Evolutionary conservation across 352 stramenopile genomes (phyloP).

Genomic region (Phytophthora constricta): DNA sequence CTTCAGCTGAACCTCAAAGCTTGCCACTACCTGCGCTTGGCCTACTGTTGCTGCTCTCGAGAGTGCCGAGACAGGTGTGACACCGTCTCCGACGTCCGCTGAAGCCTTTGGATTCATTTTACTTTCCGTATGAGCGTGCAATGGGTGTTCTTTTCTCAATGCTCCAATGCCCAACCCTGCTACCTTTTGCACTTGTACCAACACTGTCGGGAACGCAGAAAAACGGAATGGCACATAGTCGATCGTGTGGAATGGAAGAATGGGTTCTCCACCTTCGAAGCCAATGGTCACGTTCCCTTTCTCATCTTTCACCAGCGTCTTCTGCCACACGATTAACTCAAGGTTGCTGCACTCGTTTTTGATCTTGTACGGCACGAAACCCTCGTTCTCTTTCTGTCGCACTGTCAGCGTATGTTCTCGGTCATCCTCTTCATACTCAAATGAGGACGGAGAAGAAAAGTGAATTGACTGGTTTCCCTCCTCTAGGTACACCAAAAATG

Average conservation of each 20-base stretch:
- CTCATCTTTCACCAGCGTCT: constrained; percentile 64
- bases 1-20: constrained; percentile 83
- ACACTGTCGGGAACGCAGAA: constrained; percentile 64
- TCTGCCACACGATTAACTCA: constrained; percentile 83
- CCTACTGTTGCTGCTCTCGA: constrained; percentile 28
- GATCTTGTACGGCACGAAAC: constrained; percentile 80
- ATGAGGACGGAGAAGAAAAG: constrained; percentile 37
- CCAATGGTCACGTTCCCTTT: constrained; percentile 48
- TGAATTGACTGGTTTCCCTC: constrained; percentile 39
- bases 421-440: constrained; percentile 36
- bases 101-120: constrained; percentile 11
- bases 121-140: constrained; percentile 20
- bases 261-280: constrained; percentile 71
- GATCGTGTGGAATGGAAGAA: constrained; percentile 82
- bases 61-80: constrained; percentile 23
- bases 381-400: constrained; percentile 53
- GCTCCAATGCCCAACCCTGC: constrained; percentile 46
- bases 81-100: constrained; percentile 6
- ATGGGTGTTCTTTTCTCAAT: constrained; percentile 35
- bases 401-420: constrained; percentile 36
- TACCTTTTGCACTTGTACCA: constrained; percentile 79
- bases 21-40: constrained; percentile 58
- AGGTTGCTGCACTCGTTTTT: constrained; percentile 87
- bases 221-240: constrained; percentile 84
- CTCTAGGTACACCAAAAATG: constrained; percentile 70